Conservation (phyloP, 179 eudicot species). For the Beta lomatogona region DNA sequence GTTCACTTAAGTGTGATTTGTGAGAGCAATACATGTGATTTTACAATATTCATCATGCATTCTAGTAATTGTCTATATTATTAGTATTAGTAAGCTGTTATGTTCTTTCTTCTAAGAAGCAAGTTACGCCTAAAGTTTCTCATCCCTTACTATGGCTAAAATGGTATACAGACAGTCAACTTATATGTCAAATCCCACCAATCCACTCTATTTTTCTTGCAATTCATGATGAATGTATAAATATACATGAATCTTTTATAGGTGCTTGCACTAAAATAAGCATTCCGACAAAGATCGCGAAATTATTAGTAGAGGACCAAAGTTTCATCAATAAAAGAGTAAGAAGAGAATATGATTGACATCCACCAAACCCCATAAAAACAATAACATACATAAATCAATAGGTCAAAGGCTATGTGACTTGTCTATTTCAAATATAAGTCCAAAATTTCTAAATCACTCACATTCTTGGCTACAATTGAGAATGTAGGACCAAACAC, state of each 20-base stretch:
- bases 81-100: neutral
- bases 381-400: neutral
- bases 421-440: conserved; percentile 13
- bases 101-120: neutral
- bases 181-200: conserved; percentile 15
- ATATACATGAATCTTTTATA: neutral
- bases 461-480: conserved; percentile 32
- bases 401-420: conserved; percentile 35
- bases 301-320: conserved; percentile 18
- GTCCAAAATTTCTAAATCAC: conserved; percentile 17
- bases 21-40: too few relatives aligned
- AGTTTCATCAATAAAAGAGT: conserved; percentile 23
- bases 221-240: neutral
- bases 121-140: conserved; percentile 10
- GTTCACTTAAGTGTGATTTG: too few relatives aligned
- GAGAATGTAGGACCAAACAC: conserved; percentile 28
- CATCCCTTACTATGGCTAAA: neutral
- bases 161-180: conserved; percentile 1
- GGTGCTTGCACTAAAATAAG: conserved; percentile 19
- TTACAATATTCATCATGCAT: too few relatives aligned
- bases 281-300: conserved; percentile 30
- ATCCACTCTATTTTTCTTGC: neutral
- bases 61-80: too few relatives aligned
- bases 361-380: conserved; percentile 30
- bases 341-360: conserved; percentile 22